These are phyloP conservation scores for Eutrema yunnanense DNA, from an alignment of 345 rosid species.

Conservation along the genomic window DNA sequence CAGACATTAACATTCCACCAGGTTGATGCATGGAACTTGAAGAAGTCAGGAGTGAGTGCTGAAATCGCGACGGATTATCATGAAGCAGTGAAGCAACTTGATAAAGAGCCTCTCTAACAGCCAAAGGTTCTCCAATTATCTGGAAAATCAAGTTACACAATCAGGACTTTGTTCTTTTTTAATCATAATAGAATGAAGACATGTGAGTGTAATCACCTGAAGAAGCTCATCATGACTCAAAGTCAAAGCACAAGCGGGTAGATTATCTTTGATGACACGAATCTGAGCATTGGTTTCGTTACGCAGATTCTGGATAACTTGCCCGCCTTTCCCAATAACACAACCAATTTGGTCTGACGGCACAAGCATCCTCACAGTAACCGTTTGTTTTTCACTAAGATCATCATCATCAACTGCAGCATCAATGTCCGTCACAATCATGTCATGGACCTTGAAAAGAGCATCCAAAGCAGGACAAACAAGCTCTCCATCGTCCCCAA, in stretches of 20 bases:
- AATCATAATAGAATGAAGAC: not conserved
- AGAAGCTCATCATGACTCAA: constrained; percentile 61
- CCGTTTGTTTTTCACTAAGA: constrained; percentile 32
- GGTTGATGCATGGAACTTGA: constrained; percentile 38
- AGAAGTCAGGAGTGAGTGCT: constrained; percentile 50
- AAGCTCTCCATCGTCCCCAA: constrained; percentile 44
- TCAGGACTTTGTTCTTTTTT: not conserved
- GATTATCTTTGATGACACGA: constrained; percentile 57
- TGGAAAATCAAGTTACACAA: constrained; percentile 22
- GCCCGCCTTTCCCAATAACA: constrained; percentile 72
- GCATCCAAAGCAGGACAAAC: constrained; percentile 75
- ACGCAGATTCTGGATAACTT: constrained; percentile 61
- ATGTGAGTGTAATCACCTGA: constrained; percentile 39
- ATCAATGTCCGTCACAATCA: constrained; percentile 23
- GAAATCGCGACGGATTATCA: constrained; percentile 68
- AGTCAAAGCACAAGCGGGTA: constrained; percentile 53
- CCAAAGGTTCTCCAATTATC: constrained; percentile 58
- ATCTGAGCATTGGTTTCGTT: constrained; percentile 57
- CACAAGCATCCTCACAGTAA: constrained; percentile 64
- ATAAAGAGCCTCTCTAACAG: constrained; percentile 55
- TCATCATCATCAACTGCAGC: constrained; percentile 40
- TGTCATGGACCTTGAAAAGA: constrained; percentile 60
- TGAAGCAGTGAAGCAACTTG: constrained; percentile 65
- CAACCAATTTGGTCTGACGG: constrained; percentile 80
- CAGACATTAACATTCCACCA: constrained; percentile 41